These are phyloP conservation scores for Yarrowia sp. DNA, from an alignment of 805 yeast genomes.

Conservation along the genomic window DNA sequence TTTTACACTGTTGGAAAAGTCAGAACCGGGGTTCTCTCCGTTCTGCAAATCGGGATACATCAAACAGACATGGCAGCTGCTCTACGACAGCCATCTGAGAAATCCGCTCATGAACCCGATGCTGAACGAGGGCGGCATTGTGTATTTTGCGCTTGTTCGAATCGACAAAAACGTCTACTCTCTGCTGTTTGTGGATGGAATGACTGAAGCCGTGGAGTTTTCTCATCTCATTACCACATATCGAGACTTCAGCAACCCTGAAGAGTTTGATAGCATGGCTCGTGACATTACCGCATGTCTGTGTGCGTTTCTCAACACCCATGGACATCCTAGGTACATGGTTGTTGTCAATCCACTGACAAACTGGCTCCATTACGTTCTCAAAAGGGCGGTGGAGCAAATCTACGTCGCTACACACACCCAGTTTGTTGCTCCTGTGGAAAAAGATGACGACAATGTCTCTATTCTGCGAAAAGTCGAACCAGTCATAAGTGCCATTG, in stretches of 20 bases:
- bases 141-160: background rate
- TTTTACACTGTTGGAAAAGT: background rate
- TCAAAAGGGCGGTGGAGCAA: background rate
- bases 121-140: background rate
- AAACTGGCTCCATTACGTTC: slow-evolving; percentile 5
- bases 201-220: slow-evolving; percentile 13
- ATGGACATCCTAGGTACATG: slow-evolving; percentile 11
- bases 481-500: background rate
- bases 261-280: background rate
- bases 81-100: slow-evolving; percentile 2
- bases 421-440: slow-evolving; percentile 1
- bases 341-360: slow-evolving; percentile 2
- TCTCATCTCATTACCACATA: background rate
- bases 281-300: background rate
- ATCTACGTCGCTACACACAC: background rate
- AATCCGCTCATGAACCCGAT: background rate
- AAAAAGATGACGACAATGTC: background rate
- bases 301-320: background rate
- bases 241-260: background rate
- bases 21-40: background rate
- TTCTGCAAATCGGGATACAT: slow-evolving; percentile 21
- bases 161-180: slow-evolving; percentile 6
- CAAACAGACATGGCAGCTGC: background rate
- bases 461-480: background rate
- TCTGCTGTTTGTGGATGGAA: background rate